Evolutionary conservation across 1,284 basidiomycete species (phyloP), one percentile per base, ranked within the genome.

Genomic region (Anthracocystis panici-leucophaei): DNA sequence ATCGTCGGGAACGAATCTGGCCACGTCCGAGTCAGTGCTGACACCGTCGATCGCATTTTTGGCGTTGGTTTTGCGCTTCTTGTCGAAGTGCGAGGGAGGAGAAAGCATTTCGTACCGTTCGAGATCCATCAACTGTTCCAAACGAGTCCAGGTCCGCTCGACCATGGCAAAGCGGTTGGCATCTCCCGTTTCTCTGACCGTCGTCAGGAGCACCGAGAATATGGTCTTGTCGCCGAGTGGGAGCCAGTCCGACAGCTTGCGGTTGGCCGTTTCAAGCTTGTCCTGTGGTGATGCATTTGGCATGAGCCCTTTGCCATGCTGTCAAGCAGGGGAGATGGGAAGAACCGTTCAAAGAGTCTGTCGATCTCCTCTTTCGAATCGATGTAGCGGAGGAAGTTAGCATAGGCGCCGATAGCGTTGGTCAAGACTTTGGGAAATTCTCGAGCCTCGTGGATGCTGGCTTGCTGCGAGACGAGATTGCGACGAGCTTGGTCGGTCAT

Each of bases 381-480:
- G 6, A 45, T 31, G 27, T 27, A 1, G 33, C 48, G 48, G 0
- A 75, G 52, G 12, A 64, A 71, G 18, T 31, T 29, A 9, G 51
- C 23, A 31, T 75, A 75, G 29, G 64, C 23, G 25, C 49, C 56
- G 44, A 71, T 38, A 5, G 73, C 50, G 38, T 46, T 64, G 25
- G 57, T 57, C 27, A 75, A 51, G 20, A 67, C 40, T 11, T 57
- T 45, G 12, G 73, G 73, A 18, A 42, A 60, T 6, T 67, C 53
- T 21, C 61, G 67, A 20, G 29, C 57, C 40, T 75, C 73, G 10
- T 48, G 29, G 35, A 75, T 31, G 23, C 57, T 67, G 33, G 67
- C 59, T 38, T 75, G 73, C 38, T 67, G 67, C 31, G 73, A 75
- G 20, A 75, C 41, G 35, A 67, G 60, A 27, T 70, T 70, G 38